Percentiles rank a stretch among this genome's conserved stretches.
phyloP scores from a whole-genome alignment of 805 yeast species.

The Soucietia sequanensis region DNA sequence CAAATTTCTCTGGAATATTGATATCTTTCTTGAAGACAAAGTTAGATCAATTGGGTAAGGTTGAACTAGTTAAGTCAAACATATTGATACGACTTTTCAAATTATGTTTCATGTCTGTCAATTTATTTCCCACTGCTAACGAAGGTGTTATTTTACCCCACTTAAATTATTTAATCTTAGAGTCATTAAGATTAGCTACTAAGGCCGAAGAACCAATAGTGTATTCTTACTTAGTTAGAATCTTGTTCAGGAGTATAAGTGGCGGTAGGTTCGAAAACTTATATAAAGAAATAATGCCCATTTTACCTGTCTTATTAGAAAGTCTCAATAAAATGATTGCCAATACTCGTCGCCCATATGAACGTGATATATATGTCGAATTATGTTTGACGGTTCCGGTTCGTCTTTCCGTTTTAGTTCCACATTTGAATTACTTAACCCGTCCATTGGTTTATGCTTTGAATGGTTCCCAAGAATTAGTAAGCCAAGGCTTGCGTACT shows the following conservation, averaged over 20 bases:
- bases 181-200: slow-evolving; percentile 75
- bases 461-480: slow-evolving; percentile 86
- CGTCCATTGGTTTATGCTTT: slow-evolving; percentile 89
- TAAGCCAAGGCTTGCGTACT: slow-evolving; percentile 92
- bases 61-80: slow-evolving; percentile 73
- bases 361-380: slow-evolving; percentile 92
- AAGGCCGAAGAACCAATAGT: slow-evolving; percentile 88
- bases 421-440: slow-evolving; percentile 85
- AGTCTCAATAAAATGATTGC: slow-evolving; percentile 79
- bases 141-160: slow-evolving; percentile 89
- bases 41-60: slow-evolving; percentile 75
- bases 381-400: slow-evolving; percentile 95
- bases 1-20: slow-evolving; percentile 84
- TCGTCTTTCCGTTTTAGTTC: slow-evolving; percentile 86
- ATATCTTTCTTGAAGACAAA: slow-evolving; percentile 73
- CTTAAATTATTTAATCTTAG: slow-evolving; percentile 75
- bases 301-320: slow-evolving; percentile 81
- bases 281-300: slow-evolving; percentile 90
- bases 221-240: slow-evolving; percentile 83
- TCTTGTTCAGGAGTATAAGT: slow-evolving; percentile 89
- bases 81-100: slow-evolving; percentile 85
- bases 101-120: slow-evolving; percentile 93
- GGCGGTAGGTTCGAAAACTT: slow-evolving; percentile 94
- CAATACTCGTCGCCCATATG: slow-evolving; percentile 84
- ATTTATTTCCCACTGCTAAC: slow-evolving; percentile 81